phyloP scores from a whole-genome alignment of 768 basidiomycete species.

The Xerocomellus intermedius region DNA sequence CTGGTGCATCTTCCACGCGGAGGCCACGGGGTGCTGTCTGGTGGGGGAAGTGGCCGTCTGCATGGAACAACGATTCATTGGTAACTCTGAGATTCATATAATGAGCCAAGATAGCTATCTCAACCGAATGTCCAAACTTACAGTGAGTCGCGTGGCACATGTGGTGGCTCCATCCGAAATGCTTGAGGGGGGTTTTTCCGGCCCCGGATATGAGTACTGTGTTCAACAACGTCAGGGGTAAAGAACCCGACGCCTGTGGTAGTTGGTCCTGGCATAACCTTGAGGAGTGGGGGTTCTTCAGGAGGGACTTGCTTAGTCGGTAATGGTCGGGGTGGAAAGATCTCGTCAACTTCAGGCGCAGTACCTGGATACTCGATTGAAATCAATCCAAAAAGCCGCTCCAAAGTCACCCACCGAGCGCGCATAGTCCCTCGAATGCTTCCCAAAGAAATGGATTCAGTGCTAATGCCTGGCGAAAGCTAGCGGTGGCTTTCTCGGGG shows the following conservation, averaged over 20 bases:
- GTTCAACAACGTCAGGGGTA: constrained; percentile 63
- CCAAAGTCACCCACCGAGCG: constrained; percentile 53
- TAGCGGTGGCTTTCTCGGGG: constrained; percentile 64
- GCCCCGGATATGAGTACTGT: constrained; percentile 54
- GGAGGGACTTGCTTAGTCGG: constrained; percentile 54
- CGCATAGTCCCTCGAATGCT: constrained; percentile 85
- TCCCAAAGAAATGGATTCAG: constrained; percentile 87
- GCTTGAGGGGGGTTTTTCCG: constrained; percentile 54
- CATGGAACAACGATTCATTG: constrained; percentile 53
- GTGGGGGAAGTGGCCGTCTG: constrained; percentile 60
- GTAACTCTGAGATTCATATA: constrained; percentile 42
- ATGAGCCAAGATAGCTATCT: background rate
- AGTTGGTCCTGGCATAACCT: constrained; percentile 42
- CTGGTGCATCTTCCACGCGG: constrained; percentile 41
- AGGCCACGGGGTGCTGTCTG: constrained; percentile 39
- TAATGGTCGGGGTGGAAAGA: constrained; percentile 63
- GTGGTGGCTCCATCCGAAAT: constrained; percentile 55
- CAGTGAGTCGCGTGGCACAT: constrained; percentile 62
- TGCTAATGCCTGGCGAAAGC: constrained; percentile 69
- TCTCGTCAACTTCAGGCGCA: constrained; percentile 66
- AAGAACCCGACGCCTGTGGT: constrained; percentile 74
- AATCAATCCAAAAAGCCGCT: constrained; percentile 6
- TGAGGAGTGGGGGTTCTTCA: constrained; percentile 47
- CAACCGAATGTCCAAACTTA: constrained; percentile 32
- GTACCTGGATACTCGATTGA: constrained; percentile 46